Evolutionary conservation across 1,284 basidiomycete genomes (phyloP), one percentile per base, ranked within the genome.

Genomic region (Ustilago hordei): DNA sequence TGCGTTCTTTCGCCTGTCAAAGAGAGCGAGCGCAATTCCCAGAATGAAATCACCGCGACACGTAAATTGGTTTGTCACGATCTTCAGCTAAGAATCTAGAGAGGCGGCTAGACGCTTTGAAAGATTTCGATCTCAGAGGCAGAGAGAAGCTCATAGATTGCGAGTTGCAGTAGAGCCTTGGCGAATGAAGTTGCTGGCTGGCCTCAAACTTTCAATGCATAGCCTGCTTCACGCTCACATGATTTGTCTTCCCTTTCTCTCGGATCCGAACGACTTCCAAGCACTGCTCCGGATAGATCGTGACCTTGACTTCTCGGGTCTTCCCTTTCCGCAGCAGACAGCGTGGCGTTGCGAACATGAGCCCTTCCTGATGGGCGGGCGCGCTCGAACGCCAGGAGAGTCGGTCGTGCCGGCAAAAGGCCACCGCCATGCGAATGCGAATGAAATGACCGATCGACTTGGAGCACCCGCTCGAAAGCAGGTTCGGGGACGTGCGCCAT

Each of bases 71-170:
- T 53, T 60, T 41, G 58, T 60, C 58, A 60, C 58, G 36, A 41
- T 52, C 43, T 50, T 28, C 28, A 11, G 35, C 13, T 2, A 12
- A 17, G 12, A 17, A 47, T 15, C 28, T 13, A 43, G 8, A 19
- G 32, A 43, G 8, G 8, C 13, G 41, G 35, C 8, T 23, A 13
- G 28, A 55, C 31, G 8, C 31, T 12, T 15, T 34, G 9, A 45
- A 59, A 59, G 39, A 52, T 52, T 60, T 60, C 13, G 48, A 41
- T 31, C 58, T 60, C 58, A 60, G 48, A 48, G 45, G 8, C 5
- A 45, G n/a, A 17, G 12, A 45, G 41, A 48, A 17, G 28, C 2
- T 41, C 13, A 17, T 7, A 41, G 39, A 41, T 6, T 41, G 3
- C 39, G 39, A 12, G 17, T 1, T 7, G 39, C 39, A 15, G 39